Conservation (phyloP, 2,329 filamentous ascomycete genomes). For the Aspergillus clavatus region DNA sequence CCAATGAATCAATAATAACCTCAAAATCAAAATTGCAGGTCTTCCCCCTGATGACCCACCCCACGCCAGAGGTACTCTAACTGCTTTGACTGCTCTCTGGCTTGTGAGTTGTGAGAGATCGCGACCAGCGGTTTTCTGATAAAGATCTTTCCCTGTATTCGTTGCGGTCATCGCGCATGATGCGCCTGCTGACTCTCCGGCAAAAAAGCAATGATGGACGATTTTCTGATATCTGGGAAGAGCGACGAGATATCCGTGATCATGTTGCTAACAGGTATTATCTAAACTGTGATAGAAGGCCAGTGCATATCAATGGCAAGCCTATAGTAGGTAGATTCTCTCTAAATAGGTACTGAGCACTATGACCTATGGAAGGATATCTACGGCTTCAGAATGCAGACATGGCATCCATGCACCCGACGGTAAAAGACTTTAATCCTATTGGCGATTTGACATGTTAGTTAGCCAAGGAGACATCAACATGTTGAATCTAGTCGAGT, state of each 20-base stretch:
- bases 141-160: neutral
- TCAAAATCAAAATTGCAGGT: too few species aligned
- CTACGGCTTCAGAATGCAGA: too few species aligned
- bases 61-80: neutral
- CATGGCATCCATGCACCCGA: constrained; percentile 14
- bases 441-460: constrained; percentile 10
- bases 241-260: constrained; percentile 15
- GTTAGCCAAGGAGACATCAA: constrained; percentile 2
- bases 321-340: too few species aligned
- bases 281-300: constrained; percentile 16
- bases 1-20: too few species aligned
- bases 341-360: too few species aligned
- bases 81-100: too few species aligned
- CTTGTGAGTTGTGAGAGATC: too few species aligned
- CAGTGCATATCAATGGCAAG: constrained; percentile 28
- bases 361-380: too few species aligned
- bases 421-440: constrained; percentile 2
- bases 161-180: too few species aligned
- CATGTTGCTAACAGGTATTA: constrained; percentile 25
- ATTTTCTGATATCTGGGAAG: constrained; percentile 4
- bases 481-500: too few species aligned
- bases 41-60: neutral
- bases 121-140: neutral
- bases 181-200: neutral
- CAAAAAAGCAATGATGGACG: neutral